Base-by-base conservation (phyloP, 2,329 filamentous ascomycete genomes). In the Fonsecaea multimorphosa region DNA sequence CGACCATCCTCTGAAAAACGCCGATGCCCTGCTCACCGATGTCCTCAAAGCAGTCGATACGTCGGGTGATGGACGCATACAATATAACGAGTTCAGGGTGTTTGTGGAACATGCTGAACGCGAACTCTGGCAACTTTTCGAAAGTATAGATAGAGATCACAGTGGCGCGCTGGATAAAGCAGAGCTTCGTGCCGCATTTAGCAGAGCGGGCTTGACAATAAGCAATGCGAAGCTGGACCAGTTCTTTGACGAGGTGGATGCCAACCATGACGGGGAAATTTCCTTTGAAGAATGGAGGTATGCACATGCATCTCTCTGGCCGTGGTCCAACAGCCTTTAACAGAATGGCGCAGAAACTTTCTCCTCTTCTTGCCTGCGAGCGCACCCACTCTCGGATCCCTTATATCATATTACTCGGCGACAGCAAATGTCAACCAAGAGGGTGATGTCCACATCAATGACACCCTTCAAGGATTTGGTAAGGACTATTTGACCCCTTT, bases 281-380 rank as follows among this genome's bases (percentile, higher is more conserved):
- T 93, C 85, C 68, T 98, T 96, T 79, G 89, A 92, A 71, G 95
- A 99, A 84, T 98, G 95, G 95, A 89, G 94, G 94, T 97, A 87
- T 79, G 89, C 9, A 83, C 24, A 27, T 53, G 12, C 29, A 14
- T 58, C 64, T 40, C 62, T 16, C 24, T 5, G n/a, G 5, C 44
- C 16, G 32, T 34, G 38, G 22, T 52, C 12, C n/a, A n/a, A 38
- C 46, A 22, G 19, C 40, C 24, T 54, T 64, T 72, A 54, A 73
- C 49, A n/a, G n/a, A n/a, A 22, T 54, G 24, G n/a, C n/a, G n/a
- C 19, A 96, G 93, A 78, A 90, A 98, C 79, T 99, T 98, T 78
- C 85, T 98, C 29, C 87, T 98, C 52, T 98, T 98, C 79, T 90
- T 98, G 67, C 87, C 84, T 75, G 85, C 89, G 69, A 83, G 87